Evolutionary conservation across 2,329 filamentous ascomycete genomes (phyloP).

Genomic region (Alternaria incomplexa): DNA sequence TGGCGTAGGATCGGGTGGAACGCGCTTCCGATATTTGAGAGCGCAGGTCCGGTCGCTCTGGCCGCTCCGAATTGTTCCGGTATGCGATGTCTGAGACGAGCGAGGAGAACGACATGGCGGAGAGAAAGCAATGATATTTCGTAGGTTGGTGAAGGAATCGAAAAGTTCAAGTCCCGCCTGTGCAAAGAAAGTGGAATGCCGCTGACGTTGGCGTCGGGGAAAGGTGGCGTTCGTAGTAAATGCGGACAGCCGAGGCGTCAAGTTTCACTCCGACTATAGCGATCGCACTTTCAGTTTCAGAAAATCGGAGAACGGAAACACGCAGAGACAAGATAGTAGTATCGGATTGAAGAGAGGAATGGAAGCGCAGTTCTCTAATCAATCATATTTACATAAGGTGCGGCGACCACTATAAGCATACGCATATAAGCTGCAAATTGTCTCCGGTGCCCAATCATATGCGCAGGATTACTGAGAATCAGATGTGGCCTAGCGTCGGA

Average conservation of each 20-base stretch:
- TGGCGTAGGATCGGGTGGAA: conserved; percentile 57
- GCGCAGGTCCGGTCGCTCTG: conserved; percentile 49
- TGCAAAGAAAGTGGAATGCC: not conserved
- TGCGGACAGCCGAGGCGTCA: conserved; percentile 15
- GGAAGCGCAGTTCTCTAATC: not conserved
- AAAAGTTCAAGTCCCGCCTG: not conserved
- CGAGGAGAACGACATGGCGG: conserved; percentile 59
- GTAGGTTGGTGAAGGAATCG: not conserved
- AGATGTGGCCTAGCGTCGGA: conserved; percentile 2
- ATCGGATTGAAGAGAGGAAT: not conserved
- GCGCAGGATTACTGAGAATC: conserved; percentile 13
- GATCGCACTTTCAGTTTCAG: not conserved
- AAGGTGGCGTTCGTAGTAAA: conserved; percentile 14
- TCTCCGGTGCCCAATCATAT: conserved; percentile 15
- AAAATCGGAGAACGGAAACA: not conserved
- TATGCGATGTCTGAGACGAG: conserved; percentile 60
- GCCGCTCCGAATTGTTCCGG: conserved; percentile 49
- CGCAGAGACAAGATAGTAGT: not conserved
- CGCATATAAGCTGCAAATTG: conserved; percentile 3
- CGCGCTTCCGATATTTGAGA: conserved; percentile 55
- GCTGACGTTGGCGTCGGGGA: conserved; percentile 3
- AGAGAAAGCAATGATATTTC: not conserved
- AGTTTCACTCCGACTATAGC: conserved; percentile 1
- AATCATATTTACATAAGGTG: no score
- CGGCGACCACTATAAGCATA: conserved; percentile 4